Evolutionary conservation across 495 filamentous ascomycete genomes (phyloP), one percentile per base, ranked within the genome.

Genomic region (Hypoxylon subgilvum): DNA sequence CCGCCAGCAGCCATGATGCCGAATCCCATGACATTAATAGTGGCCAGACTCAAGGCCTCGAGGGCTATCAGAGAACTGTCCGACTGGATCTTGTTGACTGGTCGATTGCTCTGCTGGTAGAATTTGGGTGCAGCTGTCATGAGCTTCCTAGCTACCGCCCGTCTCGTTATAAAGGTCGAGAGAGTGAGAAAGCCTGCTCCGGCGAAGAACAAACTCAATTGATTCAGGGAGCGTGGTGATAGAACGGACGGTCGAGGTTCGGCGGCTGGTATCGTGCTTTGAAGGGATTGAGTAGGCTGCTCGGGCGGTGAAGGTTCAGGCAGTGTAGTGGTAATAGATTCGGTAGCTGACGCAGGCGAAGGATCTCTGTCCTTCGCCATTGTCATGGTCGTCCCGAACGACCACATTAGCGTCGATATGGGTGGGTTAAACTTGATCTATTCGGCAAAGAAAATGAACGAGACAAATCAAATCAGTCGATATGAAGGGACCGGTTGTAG

Each of bases 11-110:
- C 65, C 82, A 90, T 84, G 71, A 94, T 85, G 8, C 76, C 80
- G 32, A 90, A 81, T 50, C 84, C 86, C 18, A 86, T 18, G 3
- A 90, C 86, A 61, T 94, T 93, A 51, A 96, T 75, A 0, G 91
- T 94, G 0, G 92, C 91, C n/a, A 96, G 70, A 43, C 84, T 86
- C 8, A 96, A 74, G 4, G 92, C 92, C 69, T 93, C 86, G 35
- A 90, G 67, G 0, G 91, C 91, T 16, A 92, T 84, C 22, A 83
- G 56, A 19, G 62, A 58, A 61, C 40, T 65, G 64, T 65, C 56
- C 61, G 63, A 62, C 22, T 32, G 14, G 6, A 61, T 44, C 31
- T 58, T 70, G 17, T 8, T 35, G 23, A 47, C 53, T 4, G 61
- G 42, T 48, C 69, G 69, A 58, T 82, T 84, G 67, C 81, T 85